Evolutionary conservation across 1,284 basidiomycete genomes (phyloP).

Genomic region (Neotropicomus parvogracilis): DNA sequence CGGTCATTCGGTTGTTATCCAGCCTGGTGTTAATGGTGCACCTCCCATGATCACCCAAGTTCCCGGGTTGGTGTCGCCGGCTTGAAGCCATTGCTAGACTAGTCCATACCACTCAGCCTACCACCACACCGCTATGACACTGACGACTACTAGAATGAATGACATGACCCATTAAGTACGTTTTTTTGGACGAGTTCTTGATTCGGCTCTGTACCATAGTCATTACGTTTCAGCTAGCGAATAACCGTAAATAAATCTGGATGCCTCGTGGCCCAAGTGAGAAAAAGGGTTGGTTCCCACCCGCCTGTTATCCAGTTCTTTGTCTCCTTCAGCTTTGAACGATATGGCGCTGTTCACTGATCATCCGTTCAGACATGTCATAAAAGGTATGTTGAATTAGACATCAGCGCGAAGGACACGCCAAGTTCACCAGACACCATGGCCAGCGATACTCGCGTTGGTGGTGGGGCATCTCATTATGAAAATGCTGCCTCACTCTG

Average conservation of each 20-base stretch:
- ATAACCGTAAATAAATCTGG: constrained; percentile 9
- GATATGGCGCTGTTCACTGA: constrained; percentile 33
- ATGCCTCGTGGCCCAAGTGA: constrained; percentile 29
- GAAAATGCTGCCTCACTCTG: constrained; percentile 38
- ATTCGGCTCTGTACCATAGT: constrained; percentile 14
- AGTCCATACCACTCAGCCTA: neutral
- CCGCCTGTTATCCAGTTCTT: constrained; percentile 19
- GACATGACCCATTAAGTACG: constrained; percentile 7
- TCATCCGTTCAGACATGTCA: constrained; percentile 32
- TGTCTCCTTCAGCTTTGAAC: constrained; percentile 14
- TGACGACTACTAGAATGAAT: constrained; percentile 10
- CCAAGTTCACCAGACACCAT: constrained; percentile 14
- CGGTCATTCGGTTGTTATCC: constrained; percentile 67
- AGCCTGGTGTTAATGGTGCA: constrained; percentile 59
- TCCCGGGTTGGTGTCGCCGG: constrained; percentile 41
- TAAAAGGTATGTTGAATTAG: constrained; percentile 26
- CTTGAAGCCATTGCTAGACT: constrained; percentile 13
- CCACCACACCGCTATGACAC: neutral
- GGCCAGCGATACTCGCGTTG: constrained; percentile 30
- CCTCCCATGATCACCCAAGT: constrained; percentile 61
- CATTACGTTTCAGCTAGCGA: constrained; percentile 12
- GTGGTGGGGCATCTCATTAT: constrained; percentile 34
- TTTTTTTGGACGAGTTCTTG: neutral
- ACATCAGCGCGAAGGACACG: neutral
- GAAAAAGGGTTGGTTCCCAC: constrained; percentile 33